A percentile compares a stretch with the other conserved stretches of the same genome.
phyloP scores from a whole-genome alignment of 2,329 filamentous ascomycete species.

The Epichloe typhina region DNA sequence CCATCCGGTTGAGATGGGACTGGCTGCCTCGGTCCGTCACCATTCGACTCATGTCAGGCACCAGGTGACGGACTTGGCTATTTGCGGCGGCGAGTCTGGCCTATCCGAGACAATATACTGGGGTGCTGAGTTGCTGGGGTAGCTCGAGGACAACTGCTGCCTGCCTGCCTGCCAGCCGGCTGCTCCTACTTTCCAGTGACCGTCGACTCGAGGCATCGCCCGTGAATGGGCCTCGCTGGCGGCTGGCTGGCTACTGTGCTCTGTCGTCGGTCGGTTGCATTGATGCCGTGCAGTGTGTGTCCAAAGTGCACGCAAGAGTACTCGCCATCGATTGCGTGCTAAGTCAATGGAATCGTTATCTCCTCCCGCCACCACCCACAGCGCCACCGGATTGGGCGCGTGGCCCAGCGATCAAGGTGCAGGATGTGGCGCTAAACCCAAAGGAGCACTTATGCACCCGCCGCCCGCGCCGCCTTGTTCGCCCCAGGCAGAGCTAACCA shows the following conservation, averaged over 20 bases:
- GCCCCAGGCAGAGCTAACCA: neutral
- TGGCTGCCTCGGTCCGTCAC: neutral
- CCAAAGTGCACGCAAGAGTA: neutral
- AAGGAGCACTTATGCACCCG: neutral
- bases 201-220: too few relatives aligned
- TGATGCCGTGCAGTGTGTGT: neutral
- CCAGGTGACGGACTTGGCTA: too few relatives aligned
- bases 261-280: too few relatives aligned
- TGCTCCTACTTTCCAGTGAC: too few relatives aligned
- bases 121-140: neutral
- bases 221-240: too few relatives aligned
- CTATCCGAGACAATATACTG: neutral
- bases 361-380: neutral
- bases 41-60: too few relatives aligned
- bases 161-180: too few relatives aligned
- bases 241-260: too few relatives aligned
- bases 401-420: constrained; percentile 6
- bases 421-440: constrained; percentile 1
- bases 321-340: neutral
- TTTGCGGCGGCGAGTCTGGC: neutral
- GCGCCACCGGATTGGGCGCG: constrained; percentile 13
- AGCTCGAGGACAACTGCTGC: neutral
- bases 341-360: neutral
- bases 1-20: too few relatives aligned
- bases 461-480: neutral